Conservation (phyloP, 2,329 filamentous ascomycete species). For the Trichophyton benhamiae region DNA sequence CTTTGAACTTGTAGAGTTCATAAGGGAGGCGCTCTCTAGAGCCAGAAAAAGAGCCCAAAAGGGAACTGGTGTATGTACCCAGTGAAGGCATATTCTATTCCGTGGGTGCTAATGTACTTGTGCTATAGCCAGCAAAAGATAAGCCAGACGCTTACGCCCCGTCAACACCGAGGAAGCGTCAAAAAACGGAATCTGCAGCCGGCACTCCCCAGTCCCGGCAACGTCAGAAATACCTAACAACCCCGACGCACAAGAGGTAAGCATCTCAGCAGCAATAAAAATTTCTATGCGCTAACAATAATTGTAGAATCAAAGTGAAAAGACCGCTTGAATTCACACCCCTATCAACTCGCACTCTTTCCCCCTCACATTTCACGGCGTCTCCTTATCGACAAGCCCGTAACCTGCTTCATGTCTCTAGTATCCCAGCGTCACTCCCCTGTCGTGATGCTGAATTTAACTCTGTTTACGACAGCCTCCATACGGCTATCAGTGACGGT, state of each 20-base stretch:
- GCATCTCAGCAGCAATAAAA: neutral
- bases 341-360: constrained; percentile 74
- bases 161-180: constrained; percentile 46
- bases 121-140: constrained; percentile 15
- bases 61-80: constrained; percentile 16
- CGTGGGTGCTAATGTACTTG: neutral
- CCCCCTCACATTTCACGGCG: constrained; percentile 58
- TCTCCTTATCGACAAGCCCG: constrained; percentile 89
- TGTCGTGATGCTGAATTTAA: constrained; percentile 88
- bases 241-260: constrained; percentile 52
- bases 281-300: neutral
- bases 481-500: constrained; percentile 85
- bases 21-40: constrained; percentile 53
- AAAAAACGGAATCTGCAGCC: constrained; percentile 37
- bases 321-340: constrained; percentile 92
- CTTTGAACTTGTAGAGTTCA: constrained; percentile 50
- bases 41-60: constrained; percentile 44
- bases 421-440: constrained; percentile 76
- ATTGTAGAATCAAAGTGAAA: constrained; percentile 53
- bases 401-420: constrained; percentile 80
- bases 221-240: constrained; percentile 39
- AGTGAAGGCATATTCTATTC: neutral
- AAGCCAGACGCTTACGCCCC: constrained; percentile 23
- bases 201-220: constrained; percentile 33
- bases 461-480: constrained; percentile 83